Evolutionary conservation across 106 monocot genomes (phyloP).

Genomic region (Hemerocallis citrina): DNA sequence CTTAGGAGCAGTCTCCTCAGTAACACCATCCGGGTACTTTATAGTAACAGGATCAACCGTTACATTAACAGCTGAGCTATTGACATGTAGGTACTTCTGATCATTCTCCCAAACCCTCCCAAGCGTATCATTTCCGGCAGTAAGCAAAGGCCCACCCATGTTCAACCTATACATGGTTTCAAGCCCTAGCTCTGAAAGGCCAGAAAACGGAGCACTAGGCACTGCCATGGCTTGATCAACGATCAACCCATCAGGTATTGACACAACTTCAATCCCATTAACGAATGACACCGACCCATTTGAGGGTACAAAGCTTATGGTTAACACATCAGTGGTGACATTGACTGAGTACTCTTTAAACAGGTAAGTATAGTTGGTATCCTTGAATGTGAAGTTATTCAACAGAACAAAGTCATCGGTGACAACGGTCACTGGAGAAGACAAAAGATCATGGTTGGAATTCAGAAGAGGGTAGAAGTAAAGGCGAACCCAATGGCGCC

Average conservation of each 20-base stretch:
- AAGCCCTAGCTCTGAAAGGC: conserved; percentile 33
- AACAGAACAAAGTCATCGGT: conserved; percentile 42
- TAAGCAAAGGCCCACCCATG: conserved; percentile 52
- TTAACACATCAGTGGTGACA: conserved; percentile 36
- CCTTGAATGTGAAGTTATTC: conserved; percentile 53
- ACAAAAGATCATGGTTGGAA: conserved; percentile 28
- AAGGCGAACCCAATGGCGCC: conserved; percentile 52
- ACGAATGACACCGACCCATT: conserved; percentile 49
- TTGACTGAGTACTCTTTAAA: conserved; percentile 58
- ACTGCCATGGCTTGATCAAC: conserved; percentile 44
- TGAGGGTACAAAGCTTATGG: conserved; percentile 35
- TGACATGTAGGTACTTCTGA: conserved; percentile 41
- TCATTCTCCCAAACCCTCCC: conserved; percentile 61
- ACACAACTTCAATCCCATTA: conserved; percentile 55
- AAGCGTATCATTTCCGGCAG: conserved; percentile 49
- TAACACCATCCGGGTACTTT: conserved; percentile 27
- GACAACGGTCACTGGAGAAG: conserved; percentile 29
- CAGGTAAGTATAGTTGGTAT: conserved; percentile 38
- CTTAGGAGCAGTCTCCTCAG: conserved; percentile 29
- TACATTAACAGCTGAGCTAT: conserved; percentile 33
- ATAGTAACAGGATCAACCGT: conserved; percentile 21
- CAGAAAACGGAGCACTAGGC: conserved; percentile 40
- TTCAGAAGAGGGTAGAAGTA: conserved; percentile 34
- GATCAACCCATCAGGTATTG: conserved; percentile 48
- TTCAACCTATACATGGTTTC: conserved; percentile 69